A percentile compares a stretch with the other conserved stretches of the same genome.
These are phyloP conservation scores for Starmerella sp. DNA, from an alignment of 805 yeast genomes.

Conservation along the genomic window DNA sequence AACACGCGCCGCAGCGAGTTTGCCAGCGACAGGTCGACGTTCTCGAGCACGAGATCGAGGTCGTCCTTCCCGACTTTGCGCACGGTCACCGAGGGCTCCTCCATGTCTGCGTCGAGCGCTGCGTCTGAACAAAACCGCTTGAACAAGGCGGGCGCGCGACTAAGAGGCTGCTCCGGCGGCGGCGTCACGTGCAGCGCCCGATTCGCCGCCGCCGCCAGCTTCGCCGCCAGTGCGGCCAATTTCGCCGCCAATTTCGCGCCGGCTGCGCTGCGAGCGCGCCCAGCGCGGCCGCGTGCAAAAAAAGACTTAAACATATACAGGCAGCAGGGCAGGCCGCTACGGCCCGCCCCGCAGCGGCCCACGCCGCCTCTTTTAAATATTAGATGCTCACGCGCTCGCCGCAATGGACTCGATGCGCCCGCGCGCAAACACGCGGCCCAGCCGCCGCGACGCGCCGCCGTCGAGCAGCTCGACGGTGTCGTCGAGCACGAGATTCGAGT, in stretches of 20 bases:
- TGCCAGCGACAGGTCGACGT: slow-evolving; percentile 82
- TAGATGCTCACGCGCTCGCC: background rate
- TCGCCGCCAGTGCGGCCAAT: too few relatives aligned
- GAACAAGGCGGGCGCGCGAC: background rate
- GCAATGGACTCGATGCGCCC: slow-evolving; percentile 18
- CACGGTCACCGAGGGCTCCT: slow-evolving; percentile 67
- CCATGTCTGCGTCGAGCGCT: slow-evolving; percentile 8
- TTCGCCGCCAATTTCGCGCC: too few relatives aligned
- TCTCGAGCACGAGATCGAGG: slow-evolving; percentile 79
- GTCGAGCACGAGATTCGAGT: slow-evolving; percentile 70
- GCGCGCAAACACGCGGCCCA: slow-evolving; percentile 38
- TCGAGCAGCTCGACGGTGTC: slow-evolving; percentile 43
- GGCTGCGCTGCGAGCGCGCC: too few relatives aligned
- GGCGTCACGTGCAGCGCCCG: too few relatives aligned
- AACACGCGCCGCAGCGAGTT: slow-evolving; percentile 84
- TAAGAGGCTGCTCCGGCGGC: background rate
- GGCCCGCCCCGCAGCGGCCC: background rate
- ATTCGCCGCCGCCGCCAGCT: too few relatives aligned
- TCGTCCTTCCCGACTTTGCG: slow-evolving; percentile 75
- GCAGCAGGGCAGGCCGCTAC: too few relatives aligned
- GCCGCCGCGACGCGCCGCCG: slow-evolving; percentile 41
- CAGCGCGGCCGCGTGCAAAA: too few relatives aligned
- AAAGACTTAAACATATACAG: too few relatives aligned
- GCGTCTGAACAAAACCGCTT: background rate
- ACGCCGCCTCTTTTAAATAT: background rate